These are phyloP conservation scores for Centella asiatica DNA, from an alignment of 129 eudicot species.

Conservation along the genomic window DNA sequence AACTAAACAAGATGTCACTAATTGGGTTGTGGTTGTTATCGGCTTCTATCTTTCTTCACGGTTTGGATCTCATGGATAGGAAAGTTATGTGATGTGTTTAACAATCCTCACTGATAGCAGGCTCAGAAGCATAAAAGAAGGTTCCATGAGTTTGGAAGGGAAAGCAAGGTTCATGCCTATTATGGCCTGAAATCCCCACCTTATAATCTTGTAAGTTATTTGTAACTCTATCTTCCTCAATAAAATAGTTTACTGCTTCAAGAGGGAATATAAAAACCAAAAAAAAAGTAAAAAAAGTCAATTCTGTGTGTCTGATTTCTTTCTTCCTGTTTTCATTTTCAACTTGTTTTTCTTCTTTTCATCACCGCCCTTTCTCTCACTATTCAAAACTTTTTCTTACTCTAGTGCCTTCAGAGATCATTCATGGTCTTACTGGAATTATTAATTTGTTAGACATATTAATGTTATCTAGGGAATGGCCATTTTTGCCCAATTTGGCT, in stretches of 20 bases:
- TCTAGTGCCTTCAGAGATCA: not conserved
- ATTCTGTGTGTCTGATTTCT: not conserved
- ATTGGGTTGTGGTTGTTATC: not conserved
- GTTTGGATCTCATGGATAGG: not conserved
- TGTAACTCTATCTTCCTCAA: not conserved
- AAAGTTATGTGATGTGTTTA: not conserved
- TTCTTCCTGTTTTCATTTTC: not conserved
- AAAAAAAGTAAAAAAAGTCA: too few relatives aligned
- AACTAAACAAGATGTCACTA: not conserved
- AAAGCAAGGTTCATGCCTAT: constrained; percentile 33
- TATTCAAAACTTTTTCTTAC: not conserved
- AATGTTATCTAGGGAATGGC: too few relatives aligned
- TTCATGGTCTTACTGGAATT: too few relatives aligned
- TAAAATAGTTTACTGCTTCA: not conserved
- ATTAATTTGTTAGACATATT: too few relatives aligned
- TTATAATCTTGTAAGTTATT: constrained; percentile 52
- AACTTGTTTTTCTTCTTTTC: too few relatives aligned
- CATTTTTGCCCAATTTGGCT: too few relatives aligned
- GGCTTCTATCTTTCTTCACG: not conserved
- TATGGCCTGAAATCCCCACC: constrained; percentile 55
- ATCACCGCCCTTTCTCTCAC: not conserved
- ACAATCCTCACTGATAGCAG: constrained; percentile 27
- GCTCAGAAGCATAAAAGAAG: constrained; percentile 29
- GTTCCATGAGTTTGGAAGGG: constrained; percentile 8
- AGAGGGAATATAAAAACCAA: too few relatives aligned